phyloP scores from a whole-genome alignment of 192 early-diverging fungal genomes.

The Backusella westeae region DNA sequence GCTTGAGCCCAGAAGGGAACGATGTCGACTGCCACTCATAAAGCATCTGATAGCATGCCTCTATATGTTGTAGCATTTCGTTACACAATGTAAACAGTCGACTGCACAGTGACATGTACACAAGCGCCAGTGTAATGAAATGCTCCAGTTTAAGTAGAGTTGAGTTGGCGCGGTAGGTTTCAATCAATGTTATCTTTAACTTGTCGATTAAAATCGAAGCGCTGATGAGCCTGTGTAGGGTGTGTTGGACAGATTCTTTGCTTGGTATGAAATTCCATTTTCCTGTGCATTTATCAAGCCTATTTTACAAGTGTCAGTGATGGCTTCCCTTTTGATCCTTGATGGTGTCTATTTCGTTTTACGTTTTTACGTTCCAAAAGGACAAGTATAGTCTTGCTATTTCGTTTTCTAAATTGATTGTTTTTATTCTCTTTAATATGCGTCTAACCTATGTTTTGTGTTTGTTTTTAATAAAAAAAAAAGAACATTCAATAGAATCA shows the following conservation, averaged over 20 bases:
- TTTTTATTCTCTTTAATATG: conserved; percentile 30
- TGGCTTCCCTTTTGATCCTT: neutral
- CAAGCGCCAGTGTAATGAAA: conserved; percentile 22
- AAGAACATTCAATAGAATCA: neutral
- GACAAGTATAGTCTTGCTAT: conserved; percentile 10
- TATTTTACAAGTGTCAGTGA: neutral
- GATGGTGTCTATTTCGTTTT: neutral
- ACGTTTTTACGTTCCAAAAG: conserved; percentile 26
- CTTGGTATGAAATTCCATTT: conserved; percentile 17
- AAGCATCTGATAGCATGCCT: conserved; percentile 22
- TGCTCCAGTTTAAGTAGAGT: conserved; percentile 23
- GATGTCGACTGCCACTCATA: conserved; percentile 2
- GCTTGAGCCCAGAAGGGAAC: conserved; percentile 18
- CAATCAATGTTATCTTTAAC: conserved; percentile 22
- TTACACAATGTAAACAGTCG: conserved; percentile 2
- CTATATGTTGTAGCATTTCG: neutral
- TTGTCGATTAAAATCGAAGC: conserved; percentile 27
- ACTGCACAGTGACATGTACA: conserved; percentile 17
- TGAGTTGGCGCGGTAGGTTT: conserved; percentile 23
- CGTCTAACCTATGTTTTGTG: conserved; percentile 21
- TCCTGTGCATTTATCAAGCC: conserved; percentile 11
- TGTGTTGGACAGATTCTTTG: conserved; percentile 21
- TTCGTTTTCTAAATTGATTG: conserved; percentile 6
- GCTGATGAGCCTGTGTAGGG: conserved; percentile 22
- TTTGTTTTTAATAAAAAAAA: neutral